A percentile compares a stretch with the other conserved stretches of the same genome.
Conservation (phyloP, 768 basidiomycete species). For the Leccinum rimulosum region DNA sequence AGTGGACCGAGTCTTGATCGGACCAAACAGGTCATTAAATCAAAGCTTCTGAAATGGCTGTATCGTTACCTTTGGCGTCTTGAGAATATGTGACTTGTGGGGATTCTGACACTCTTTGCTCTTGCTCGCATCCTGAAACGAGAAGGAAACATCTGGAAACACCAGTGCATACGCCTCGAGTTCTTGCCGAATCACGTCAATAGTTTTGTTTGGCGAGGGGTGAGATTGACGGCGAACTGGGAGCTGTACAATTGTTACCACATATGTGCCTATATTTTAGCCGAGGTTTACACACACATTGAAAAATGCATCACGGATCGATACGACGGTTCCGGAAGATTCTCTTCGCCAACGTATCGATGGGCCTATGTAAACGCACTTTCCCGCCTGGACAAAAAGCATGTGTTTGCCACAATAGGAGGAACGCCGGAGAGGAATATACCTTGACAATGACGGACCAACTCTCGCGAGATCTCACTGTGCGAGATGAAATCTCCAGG, state of each 20-base stretch:
- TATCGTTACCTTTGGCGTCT: constrained; percentile 62
- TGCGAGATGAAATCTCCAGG: constrained; percentile 82
- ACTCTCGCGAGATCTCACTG: constrained; percentile 54
- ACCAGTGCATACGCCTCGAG: constrained; percentile 72
- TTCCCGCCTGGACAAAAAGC: constrained; percentile 50
- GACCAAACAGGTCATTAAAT: constrained; percentile 18
- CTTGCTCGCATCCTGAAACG: constrained; percentile 54
- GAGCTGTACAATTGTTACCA: constrained; percentile 44
- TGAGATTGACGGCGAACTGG: constrained; percentile 79
- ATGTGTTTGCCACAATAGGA: constrained; percentile 1
- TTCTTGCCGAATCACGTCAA: constrained; percentile 68
- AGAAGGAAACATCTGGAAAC: constrained; percentile 68
- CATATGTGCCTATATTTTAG: background rate
- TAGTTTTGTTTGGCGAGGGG: constrained; percentile 51
- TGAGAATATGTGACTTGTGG: constrained; percentile 47
- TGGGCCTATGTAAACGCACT: constrained; percentile 65
- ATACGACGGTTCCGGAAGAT: constrained; percentile 74
- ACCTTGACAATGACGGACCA: constrained; percentile 84
- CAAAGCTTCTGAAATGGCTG: constrained; percentile 11
- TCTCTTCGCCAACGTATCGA: constrained; percentile 76
- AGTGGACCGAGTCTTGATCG: constrained; percentile 58
- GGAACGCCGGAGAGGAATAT: constrained; percentile 2
- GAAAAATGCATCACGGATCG: constrained; percentile 86
- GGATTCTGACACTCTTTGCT: constrained; percentile 32
- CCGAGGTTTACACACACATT: constrained; percentile 51